These are phyloP conservation scores for Rutidosis leptorrhynchoides DNA, from an alignment of 129 eudicot genomes.

Conservation along the genomic window DNA sequence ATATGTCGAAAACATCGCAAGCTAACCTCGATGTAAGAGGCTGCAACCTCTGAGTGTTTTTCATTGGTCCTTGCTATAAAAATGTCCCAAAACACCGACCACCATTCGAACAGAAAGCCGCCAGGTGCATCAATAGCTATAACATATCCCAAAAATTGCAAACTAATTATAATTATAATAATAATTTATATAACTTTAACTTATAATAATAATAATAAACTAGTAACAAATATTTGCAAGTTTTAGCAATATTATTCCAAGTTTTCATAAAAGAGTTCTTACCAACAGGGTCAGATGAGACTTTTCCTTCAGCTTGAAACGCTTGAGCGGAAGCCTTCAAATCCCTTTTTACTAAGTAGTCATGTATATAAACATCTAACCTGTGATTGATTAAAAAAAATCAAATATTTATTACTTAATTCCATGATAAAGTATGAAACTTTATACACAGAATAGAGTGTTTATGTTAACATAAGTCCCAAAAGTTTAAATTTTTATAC, in stretches of 20 bases:
- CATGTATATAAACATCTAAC: constrained; percentile 96
- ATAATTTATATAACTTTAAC: too few relatives aligned
- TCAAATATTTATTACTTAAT: not conserved
- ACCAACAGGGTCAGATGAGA: constrained; percentile 99
- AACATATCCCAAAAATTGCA: constrained; percentile 22
- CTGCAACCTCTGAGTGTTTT: constrained; percentile 97
- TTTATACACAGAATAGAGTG: not conserved
- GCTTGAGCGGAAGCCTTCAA: constrained; percentile 95
- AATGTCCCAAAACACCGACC: constrained; percentile 99
- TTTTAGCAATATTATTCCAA: not conserved
- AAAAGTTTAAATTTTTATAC: not conserved
- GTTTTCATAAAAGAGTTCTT: constrained; percentile 22
- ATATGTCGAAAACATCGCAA: not conserved
- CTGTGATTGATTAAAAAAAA: constrained; percentile 36
- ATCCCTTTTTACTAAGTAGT: constrained; percentile 91
- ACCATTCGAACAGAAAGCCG: constrained; percentile 98
- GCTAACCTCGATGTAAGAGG: constrained; percentile 95
- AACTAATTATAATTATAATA: not conserved
- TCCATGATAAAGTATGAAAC: constrained; percentile 16
- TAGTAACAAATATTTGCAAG: not conserved
- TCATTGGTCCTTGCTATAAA: constrained; percentile 95
- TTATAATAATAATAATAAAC: not conserved
- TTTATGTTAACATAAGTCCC: constrained; percentile 6
- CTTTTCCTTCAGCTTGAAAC: constrained; percentile 95
- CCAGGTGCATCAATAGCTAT: constrained; percentile 99